A percentile compares a stretch with the other conserved stretches of the same genome.
Evolutionary conservation across 169 alveolate species (phyloP).

Genomic region (Plasmodium knowlesi): DNA sequence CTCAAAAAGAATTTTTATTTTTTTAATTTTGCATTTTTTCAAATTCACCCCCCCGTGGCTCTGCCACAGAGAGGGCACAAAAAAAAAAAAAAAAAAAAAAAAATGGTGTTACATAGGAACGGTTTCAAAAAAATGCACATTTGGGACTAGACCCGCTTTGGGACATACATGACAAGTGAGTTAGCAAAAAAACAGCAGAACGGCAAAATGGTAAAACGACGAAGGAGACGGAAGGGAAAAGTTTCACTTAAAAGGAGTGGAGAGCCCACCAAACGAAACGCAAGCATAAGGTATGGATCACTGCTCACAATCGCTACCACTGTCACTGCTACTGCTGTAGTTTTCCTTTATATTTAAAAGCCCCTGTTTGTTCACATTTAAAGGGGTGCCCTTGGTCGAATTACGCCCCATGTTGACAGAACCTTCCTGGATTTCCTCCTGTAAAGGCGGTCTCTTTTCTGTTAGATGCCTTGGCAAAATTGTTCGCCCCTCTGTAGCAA

Average conservation of each 20-base stretch:
- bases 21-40: no score
- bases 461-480: neutral
- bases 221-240: neutral
- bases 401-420: neutral
- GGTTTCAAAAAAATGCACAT: neutral
- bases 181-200: neutral
- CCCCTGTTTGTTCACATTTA: slow-evolving; percentile 60
- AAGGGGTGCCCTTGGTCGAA: neutral
- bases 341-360: slow-evolving; percentile 35
- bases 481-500: neutral
- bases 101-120: neutral
- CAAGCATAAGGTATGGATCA: neutral
- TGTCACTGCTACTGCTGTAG: slow-evolving; percentile 43
- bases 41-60: neutral
- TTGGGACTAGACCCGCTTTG: neutral
- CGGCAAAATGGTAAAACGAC: neutral
- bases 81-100: neutral
- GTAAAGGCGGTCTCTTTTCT: neutral
- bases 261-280: neutral
- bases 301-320: slow-evolving; percentile 8
- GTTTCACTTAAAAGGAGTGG: neutral
- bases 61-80: neutral
- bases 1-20: neutral
- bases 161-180: neutral
- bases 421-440: neutral